These are phyloP conservation scores for Butyriboletus loyo DNA, from an alignment of 768 basidiomycete species.

Conservation along the genomic window DNA sequence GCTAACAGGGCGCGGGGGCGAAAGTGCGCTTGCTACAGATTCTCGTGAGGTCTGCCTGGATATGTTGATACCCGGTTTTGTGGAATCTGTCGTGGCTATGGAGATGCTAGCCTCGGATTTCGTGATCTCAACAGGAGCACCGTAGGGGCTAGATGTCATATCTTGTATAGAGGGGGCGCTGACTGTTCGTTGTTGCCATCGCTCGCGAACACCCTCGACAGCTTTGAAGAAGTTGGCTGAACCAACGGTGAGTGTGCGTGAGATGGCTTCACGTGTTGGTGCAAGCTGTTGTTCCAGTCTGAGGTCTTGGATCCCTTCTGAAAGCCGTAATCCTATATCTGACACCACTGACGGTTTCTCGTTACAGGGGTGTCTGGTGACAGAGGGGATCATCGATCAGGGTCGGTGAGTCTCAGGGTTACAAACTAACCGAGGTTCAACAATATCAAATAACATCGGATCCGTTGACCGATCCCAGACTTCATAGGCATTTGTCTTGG, in stretches of 20 bases:
- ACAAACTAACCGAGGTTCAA: slow-evolving; percentile 74
- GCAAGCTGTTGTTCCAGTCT: slow-evolving; percentile 92
- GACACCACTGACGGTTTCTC: slow-evolving; percentile 86
- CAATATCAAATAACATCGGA: slow-evolving; percentile 89
- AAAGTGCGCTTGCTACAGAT: slow-evolving; percentile 12
- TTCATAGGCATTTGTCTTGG: slow-evolving; percentile 79
- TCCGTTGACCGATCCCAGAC: slow-evolving; percentile 93
- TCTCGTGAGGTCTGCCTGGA: slow-evolving; percentile 27
- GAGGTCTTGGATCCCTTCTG: slow-evolving; percentile 92
- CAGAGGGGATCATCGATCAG: not conserved
- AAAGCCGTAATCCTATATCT: slow-evolving; percentile 87
- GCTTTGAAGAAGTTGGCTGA: slow-evolving; percentile 85
- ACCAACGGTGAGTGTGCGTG: slow-evolving; percentile 67
- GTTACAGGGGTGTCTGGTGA: slow-evolving; percentile 82
- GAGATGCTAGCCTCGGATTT: slow-evolving; percentile 26
- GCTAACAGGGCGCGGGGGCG: slow-evolving; percentile 23
- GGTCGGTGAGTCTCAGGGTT: not conserved
- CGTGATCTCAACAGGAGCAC: slow-evolving; percentile 28
- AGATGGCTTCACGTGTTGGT: slow-evolving; percentile 86
- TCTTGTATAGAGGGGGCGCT: slow-evolving; percentile 27
- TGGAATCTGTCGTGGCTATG: slow-evolving; percentile 6
- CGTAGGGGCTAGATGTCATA: slow-evolving; percentile 14
- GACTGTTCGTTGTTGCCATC: slow-evolving; percentile 52
- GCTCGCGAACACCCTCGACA: slow-evolving; percentile 81
- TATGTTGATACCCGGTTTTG: slow-evolving; percentile 13